Evolutionary conservation across 805 yeast species (phyloP), one percentile per base, ranked within the genome.

Genomic region (Candida glaebosa): DNA sequence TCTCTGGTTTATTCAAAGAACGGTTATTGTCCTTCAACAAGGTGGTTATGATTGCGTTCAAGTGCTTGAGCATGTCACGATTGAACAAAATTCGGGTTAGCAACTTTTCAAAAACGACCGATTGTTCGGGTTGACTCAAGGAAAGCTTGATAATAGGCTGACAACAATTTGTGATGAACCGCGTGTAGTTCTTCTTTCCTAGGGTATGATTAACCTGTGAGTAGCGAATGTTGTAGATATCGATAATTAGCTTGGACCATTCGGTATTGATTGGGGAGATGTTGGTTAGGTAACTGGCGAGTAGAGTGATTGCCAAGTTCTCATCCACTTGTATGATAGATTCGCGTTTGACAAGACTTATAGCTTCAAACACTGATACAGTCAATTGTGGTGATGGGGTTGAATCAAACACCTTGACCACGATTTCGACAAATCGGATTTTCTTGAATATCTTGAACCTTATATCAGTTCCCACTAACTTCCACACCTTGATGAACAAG

Each of bases 401-500:
- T 12, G 39, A 37, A 5, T 44, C 36, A 15, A 49, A 36, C 12
- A 46, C 34, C 2, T 12, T 8, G 10, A 44, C 34, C 1, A 69
- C 40, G 1, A 66, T 50, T 5, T 74, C 77, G 7, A 69, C 63
- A 39, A 70, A 57, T 43, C 65, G 73, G 28, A 61, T 53, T 33
- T 63, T 67, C 38, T 71, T 69, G 43, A 78, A 64, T 1, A 62
- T 45, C 39, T 60, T 65, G 37, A 67, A 65, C 46, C 80, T 73
- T 34, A 60, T 40, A 22, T 41, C 40, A 9, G 34, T 46, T 5
- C 53, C 49, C 18, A 70, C 48, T 0, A 41, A 22, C 0, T 31
- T 18, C 78, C 79, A 78, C 40, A 65, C 56, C 14, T 52, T 52
- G 38, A 56, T 53, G 49, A 79, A 72, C 7, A 82, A 57, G 9